A percentile compares a stretch with the other conserved stretches of the same genome.
Conservation (phyloP, 352 stramenopile species). For the Phytophthora colocasiae region DNA sequence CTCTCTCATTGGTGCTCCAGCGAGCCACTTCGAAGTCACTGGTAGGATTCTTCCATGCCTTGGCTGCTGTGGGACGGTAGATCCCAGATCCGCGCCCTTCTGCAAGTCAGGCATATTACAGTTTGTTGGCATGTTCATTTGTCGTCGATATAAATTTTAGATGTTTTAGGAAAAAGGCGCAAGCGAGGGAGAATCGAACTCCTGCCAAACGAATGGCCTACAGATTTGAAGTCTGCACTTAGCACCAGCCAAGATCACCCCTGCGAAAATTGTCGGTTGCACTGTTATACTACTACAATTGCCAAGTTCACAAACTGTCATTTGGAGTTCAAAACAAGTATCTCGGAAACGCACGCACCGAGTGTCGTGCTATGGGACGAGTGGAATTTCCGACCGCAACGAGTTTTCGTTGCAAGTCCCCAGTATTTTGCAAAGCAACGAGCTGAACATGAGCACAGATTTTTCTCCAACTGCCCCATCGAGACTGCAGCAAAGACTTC, state of each 20-base stretch:
- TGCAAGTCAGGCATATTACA: too few species aligned
- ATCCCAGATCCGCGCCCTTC: too few species aligned
- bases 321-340: too few species aligned
- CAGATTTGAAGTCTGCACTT: slow-evolving; percentile 94
- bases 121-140: not conserved
- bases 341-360: too few species aligned
- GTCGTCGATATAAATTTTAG: slow-evolving; percentile 11
- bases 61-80: too few species aligned
- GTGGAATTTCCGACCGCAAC: not conserved
- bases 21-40: too few species aligned
- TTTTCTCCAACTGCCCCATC: slow-evolving; percentile 24
- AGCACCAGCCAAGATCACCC: slow-evolving; percentile 91
- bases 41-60: too few species aligned
- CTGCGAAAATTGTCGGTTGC: slow-evolving; percentile 36
- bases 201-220: slow-evolving; percentile 90
- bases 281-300: too few species aligned
- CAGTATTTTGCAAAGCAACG: slow-evolving; percentile 10
- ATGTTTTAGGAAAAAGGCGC: slow-evolving; percentile 62
- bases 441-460: slow-evolving; percentile 9
- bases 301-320: too few species aligned
- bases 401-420: slow-evolving; percentile 13
- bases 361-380: not conserved
- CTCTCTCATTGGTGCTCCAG: too few species aligned
- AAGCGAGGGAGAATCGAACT: slow-evolving; percentile 93
- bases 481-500: not conserved